A percentile compares a stretch with the other conserved stretches of the same genome.
Evolutionary conservation across 140 eudicot species (phyloP).

Genomic region (Bidens hawaiensis): DNA sequence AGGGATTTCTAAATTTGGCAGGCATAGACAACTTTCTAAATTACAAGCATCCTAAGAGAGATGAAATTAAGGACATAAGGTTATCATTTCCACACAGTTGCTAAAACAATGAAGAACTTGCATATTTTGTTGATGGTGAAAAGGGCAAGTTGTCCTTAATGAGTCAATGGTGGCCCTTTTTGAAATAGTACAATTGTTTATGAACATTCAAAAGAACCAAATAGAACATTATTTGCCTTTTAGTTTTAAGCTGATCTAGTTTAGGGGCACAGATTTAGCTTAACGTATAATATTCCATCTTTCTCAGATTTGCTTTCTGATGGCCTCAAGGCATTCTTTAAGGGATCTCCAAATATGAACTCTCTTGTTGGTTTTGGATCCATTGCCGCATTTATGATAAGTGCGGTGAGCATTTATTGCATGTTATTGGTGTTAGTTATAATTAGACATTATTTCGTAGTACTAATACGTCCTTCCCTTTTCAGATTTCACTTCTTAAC

Average conservation of each 20-base stretch:
- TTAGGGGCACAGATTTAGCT: not conserved
- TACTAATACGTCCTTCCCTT: constrained; percentile 15
- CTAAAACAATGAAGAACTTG: not conserved
- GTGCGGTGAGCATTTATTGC: constrained; percentile 51
- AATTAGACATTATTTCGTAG: not conserved
- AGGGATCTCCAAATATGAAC: constrained; percentile 95
- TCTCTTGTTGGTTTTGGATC: constrained; percentile 97
- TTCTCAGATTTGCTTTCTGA: constrained; percentile 72
- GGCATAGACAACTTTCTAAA: no score
- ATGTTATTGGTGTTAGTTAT: constrained; percentile 1
- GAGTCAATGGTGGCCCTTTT: constrained; percentile 1
- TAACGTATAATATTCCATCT: not conserved
- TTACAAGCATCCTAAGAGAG: no score
- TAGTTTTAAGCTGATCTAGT: not conserved
- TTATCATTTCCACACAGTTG: no score
- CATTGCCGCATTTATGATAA: constrained; percentile 80
- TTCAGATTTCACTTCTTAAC: constrained; percentile 83
- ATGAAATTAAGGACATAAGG: no score
- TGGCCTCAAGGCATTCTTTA: constrained; percentile 72
- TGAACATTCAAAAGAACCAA: not conserved
- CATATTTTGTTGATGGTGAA: not conserved
- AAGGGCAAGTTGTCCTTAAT: not conserved
- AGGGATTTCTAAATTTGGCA: no score
- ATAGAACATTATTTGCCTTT: not conserved
- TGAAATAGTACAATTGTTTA: not conserved